These are phyloP conservation scores for Mimosa bimucronata DNA, from an alignment of 306 rosid genomes.

Conservation along the genomic window DNA sequence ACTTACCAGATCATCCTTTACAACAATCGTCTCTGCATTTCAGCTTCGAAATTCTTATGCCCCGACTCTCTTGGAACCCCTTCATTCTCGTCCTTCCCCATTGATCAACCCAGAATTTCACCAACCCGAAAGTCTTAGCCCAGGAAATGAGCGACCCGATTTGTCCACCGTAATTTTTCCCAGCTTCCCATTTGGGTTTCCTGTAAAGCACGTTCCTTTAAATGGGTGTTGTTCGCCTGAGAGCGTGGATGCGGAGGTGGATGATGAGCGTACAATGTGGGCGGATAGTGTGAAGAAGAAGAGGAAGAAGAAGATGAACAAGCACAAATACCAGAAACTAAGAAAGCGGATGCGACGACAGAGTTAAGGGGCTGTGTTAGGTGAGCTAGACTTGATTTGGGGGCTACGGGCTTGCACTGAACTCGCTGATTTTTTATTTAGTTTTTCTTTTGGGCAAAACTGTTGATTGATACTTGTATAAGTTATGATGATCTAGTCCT, in stretches of 20 bases:
- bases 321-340: conserved; percentile 76
- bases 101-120: conserved; percentile 26
- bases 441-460: conserved; percentile 8
- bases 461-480: not conserved
- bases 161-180: conserved; percentile 50
- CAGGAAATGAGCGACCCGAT: conserved; percentile 19
- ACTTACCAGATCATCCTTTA: conserved; percentile 45
- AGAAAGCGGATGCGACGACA: conserved; percentile 73
- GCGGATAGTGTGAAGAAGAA: conserved; percentile 91
- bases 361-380: conserved; percentile 49
- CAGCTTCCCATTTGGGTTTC: conserved; percentile 59
- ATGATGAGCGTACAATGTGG: conserved; percentile 61
- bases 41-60: conserved; percentile 29
- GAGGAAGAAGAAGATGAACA: conserved; percentile 84
- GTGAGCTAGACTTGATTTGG: conserved; percentile 40
- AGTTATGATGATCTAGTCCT: conserved; percentile 14
- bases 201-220: conserved; percentile 42
- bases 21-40: conserved; percentile 43
- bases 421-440: conserved; percentile 9
- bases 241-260: conserved; percentile 39
- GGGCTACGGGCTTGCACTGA: conserved; percentile 13
- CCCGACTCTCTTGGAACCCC: conserved; percentile 32
- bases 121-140: conserved; percentile 1
- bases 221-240: conserved; percentile 38
- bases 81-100: conserved; percentile 28